Conservation (phyloP, 805 yeast species). For the Pichia sporocuriosa region DNA sequence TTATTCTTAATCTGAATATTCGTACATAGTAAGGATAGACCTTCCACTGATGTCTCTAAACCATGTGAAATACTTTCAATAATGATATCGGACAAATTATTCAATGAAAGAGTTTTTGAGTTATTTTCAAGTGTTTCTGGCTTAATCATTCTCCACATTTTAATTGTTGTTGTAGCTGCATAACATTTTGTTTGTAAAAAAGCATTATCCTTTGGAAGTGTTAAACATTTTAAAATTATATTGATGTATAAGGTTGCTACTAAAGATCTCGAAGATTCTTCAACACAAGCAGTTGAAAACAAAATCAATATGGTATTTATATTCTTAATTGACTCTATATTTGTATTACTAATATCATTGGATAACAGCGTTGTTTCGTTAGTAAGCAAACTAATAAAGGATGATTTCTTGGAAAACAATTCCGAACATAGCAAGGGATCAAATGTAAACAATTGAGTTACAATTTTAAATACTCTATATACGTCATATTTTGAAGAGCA, state of each 20-base stretch:
- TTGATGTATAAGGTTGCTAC: slow-evolving; percentile 40
- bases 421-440: slow-evolving; percentile 13
- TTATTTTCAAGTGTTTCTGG: slow-evolving; percentile 25
- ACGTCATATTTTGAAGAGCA: slow-evolving; percentile 12
- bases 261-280: slow-evolving; percentile 41
- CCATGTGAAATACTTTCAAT: slow-evolving; percentile 26
- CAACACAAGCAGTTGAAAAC: slow-evolving; percentile 43
- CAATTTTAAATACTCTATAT: slow-evolving; percentile 13
- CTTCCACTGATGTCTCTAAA: slow-evolving; percentile 25
- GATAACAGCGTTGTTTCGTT: slow-evolving; percentile 18
- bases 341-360: slow-evolving; percentile 5
- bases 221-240: slow-evolving; percentile 23
- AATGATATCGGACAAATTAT: slow-evolving; percentile 25
- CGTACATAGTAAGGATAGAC: slow-evolving; percentile 31
- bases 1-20: slow-evolving; percentile 28
- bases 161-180: slow-evolving; percentile 41
- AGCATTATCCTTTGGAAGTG: not conserved
- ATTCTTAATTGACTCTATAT: slow-evolving; percentile 4
- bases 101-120: slow-evolving; percentile 28
- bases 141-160: slow-evolving; percentile 48
- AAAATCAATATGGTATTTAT: slow-evolving; percentile 25
- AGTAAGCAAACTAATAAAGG: slow-evolving; percentile 18
- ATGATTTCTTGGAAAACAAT: slow-evolving; percentile 17
- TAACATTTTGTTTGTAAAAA: slow-evolving; percentile 5
- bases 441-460: slow-evolving; percentile 21